phyloP scores from a whole-genome alignment of 139 green algal species.

The Limnomonas spitsbergensis region DNA sequence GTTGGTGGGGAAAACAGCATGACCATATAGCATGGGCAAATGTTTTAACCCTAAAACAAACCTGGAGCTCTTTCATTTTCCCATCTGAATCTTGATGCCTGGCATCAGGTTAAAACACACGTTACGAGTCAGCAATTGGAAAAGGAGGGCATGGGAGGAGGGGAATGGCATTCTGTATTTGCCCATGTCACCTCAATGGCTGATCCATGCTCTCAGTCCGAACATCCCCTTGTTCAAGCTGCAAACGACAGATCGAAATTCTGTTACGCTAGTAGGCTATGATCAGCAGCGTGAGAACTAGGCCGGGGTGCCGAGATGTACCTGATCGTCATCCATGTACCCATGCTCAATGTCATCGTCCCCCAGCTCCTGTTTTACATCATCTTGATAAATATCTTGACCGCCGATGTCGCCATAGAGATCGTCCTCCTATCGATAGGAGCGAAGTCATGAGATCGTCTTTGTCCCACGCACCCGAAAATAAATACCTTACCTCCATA shows the following conservation, averaged over 20 bases:
- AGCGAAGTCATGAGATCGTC: background rate
- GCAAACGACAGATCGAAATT: background rate
- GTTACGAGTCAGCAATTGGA: background rate
- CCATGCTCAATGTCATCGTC: background rate
- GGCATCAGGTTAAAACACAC: background rate
- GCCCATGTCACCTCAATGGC: background rate
- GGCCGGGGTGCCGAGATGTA: too few species aligned
- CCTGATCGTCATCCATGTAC: conserved; percentile 1
- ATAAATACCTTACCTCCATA: background rate
- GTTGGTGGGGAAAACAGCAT: background rate
- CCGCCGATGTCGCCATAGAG: background rate
- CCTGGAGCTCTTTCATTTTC: conserved; percentile 2
- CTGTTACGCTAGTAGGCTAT: too few species aligned
- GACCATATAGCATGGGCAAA: background rate
- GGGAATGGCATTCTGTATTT: too few species aligned
- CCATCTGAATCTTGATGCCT: background rate
- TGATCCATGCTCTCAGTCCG: background rate
- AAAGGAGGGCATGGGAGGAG: background rate
- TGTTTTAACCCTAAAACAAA: too few species aligned
- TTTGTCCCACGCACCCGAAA: too few species aligned
- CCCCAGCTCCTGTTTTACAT: background rate
- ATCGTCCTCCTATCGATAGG: conserved; percentile 6
- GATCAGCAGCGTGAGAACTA: too few species aligned
- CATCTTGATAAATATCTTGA: background rate
- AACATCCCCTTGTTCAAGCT: background rate